Evolutionary conservation across 495 filamentous ascomycete species (phyloP).

Genomic region (Copromyces sp.): DNA sequence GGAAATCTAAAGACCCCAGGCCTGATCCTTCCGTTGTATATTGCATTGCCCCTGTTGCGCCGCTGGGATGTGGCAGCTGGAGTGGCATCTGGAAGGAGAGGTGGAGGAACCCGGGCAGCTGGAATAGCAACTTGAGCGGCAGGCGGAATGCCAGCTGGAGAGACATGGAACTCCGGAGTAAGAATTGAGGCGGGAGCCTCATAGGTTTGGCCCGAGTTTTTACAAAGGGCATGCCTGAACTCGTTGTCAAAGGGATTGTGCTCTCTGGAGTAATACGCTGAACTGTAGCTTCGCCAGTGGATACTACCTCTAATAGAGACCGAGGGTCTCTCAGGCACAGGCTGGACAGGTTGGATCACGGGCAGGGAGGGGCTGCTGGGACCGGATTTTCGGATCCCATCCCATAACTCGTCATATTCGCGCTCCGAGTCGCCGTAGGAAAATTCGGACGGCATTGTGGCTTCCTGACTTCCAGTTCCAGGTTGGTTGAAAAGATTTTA

Average conservation of each 20-base stretch:
- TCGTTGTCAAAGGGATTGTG: background rate
- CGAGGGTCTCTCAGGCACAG: background rate
- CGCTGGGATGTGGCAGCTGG: background rate
- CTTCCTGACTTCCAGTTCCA: background rate
- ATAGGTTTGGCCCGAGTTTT: background rate
- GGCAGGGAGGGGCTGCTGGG: background rate
- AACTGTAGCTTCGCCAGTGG: background rate
- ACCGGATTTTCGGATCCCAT: background rate
- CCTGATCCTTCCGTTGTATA: too few species aligned
- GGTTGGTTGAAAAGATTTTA: background rate
- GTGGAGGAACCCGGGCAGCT: background rate
- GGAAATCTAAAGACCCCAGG: too few species aligned
- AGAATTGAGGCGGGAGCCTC: background rate
- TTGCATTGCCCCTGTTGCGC: background rate
- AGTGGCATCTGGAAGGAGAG: background rate
- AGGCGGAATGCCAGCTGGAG: background rate
- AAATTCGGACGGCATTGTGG: background rate
- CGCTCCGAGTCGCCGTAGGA: background rate
- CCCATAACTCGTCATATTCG: background rate
- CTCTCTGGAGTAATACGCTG: background rate
- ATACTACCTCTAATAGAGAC: too few species aligned
- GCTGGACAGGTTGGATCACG: background rate
- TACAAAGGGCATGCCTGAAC: background rate
- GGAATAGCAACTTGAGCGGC: background rate
- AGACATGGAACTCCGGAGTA: too few species aligned